Evolutionary conservation across 2,329 filamentous ascomycete genomes (phyloP).

Genomic region (Fragosphaeria purpurea): DNA sequence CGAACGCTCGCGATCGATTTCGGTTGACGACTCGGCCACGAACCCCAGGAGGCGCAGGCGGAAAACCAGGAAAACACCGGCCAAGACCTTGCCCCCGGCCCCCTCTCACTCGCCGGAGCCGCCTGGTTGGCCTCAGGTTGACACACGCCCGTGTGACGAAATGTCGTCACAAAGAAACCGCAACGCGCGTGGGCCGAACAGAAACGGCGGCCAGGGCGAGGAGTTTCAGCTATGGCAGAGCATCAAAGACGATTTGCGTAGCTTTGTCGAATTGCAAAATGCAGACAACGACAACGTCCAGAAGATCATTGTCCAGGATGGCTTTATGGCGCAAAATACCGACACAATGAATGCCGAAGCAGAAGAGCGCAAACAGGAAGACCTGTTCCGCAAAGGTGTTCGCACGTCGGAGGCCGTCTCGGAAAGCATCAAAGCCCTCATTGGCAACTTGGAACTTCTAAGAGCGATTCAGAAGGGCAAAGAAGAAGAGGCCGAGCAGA

Average conservation of each 20-base stretch:
- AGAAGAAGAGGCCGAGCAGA: constrained; percentile 26
- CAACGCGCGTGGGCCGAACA: constrained; percentile 21
- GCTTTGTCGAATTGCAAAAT: constrained; percentile 27
- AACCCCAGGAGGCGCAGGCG: no score
- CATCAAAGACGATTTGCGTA: constrained; percentile 27
- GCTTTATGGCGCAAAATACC: constrained; percentile 26
- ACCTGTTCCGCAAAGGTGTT: constrained; percentile 18
- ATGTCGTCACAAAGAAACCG: constrained; percentile 19
- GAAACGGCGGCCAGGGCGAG: constrained; percentile 33
- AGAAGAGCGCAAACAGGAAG: constrained; percentile 19
- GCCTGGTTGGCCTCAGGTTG: no score
- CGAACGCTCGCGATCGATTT: no score
- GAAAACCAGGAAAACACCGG: no score
- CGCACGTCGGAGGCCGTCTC: constrained; percentile 23
- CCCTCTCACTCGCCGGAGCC: no score
- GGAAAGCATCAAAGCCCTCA: constrained; percentile 23
- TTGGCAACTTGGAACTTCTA: constrained; percentile 29
- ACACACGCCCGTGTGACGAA: no score
- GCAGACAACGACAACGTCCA: constrained; percentile 28
- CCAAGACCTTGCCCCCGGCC: no score
- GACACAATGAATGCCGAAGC: constrained; percentile 21
- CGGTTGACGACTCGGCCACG: no score
- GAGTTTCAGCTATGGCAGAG: constrained; percentile 32
- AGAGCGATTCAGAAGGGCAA: constrained; percentile 30
- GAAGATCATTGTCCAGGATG: constrained; percentile 29